Percentiles rank a stretch among this genome's conserved stretches.
Evolutionary conservation across 257 asterid species (phyloP).

Genomic region (Gentiana macrophylla): DNA sequence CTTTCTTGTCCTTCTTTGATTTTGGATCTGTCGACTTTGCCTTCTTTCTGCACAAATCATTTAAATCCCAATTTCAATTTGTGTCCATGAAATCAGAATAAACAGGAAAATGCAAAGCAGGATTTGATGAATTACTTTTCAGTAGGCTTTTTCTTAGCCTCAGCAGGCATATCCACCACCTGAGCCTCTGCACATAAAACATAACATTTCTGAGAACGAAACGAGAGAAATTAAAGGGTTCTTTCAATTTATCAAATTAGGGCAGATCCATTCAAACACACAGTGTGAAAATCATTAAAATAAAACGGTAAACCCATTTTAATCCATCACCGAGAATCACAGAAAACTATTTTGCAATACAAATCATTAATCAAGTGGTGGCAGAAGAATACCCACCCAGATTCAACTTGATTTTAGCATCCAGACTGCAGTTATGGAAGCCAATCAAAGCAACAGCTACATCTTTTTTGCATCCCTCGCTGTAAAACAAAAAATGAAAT

Average conservation of each 20-base stretch:
- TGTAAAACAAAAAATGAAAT: conserved; percentile 12
- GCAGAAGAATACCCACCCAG: conserved; percentile 32
- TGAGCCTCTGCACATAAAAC: conserved; percentile 36
- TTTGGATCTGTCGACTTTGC: conserved; percentile 30
- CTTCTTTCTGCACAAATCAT: conserved; percentile 32
- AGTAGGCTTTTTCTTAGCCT: conserved; percentile 38
- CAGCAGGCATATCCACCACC: conserved; percentile 43
- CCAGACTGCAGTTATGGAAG: conserved; percentile 71
- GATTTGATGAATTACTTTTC: conserved; percentile 26
- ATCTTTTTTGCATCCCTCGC: conserved; percentile 62
- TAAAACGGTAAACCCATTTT: background rate
- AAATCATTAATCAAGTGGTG: no score
- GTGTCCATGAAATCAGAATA: no score
- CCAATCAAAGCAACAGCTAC: conserved; percentile 72
- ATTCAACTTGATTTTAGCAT: conserved; percentile 72
- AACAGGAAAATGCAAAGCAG: no score
- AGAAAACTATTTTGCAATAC: background rate
- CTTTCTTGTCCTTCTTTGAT: conserved; percentile 35
- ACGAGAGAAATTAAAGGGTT: no score
- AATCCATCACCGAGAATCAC: background rate
- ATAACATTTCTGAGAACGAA: no score
- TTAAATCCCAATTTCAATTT: no score
- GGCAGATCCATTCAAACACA: background rate
- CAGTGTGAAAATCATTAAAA: background rate
- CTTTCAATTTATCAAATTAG: background rate